Conservation (phyloP, 1,284 basidiomycete species). For the Marasmius tenuissimus region DNA sequence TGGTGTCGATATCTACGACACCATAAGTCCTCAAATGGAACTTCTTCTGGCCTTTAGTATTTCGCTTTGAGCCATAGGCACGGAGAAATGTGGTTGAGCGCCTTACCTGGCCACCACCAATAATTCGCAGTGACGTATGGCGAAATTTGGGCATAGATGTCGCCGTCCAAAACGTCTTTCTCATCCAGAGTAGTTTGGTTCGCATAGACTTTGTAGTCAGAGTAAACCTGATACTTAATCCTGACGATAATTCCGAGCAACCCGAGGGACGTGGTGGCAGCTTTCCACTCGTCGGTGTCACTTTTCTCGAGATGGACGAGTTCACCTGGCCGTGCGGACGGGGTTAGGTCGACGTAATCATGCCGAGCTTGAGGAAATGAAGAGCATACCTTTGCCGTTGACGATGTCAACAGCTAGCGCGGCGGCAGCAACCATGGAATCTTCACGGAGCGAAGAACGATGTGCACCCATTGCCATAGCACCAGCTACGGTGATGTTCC, state of each 20-base stretch:
- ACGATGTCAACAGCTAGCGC: slow-evolving; percentile 34
- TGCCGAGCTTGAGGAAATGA: not conserved
- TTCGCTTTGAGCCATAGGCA: not conserved
- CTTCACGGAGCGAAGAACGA: slow-evolving; percentile 33
- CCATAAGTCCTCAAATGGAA: slow-evolving; percentile 34
- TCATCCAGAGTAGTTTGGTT: slow-evolving; percentile 30
- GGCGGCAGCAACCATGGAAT: slow-evolving; percentile 34
- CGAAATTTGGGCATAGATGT: slow-evolving; percentile 29
- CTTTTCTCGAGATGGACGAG: slow-evolving; percentile 30
- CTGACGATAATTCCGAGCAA: slow-evolving; percentile 34
- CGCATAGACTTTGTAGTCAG: slow-evolving; percentile 32
- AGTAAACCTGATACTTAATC: slow-evolving; percentile 28
- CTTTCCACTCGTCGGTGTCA: slow-evolving; percentile 31
- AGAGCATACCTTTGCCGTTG: slow-evolving; percentile 29
- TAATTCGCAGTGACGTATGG: slow-evolving; percentile 37
- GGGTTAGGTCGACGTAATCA: not conserved
- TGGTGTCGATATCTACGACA: slow-evolving; percentile 23
- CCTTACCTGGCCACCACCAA: slow-evolving; percentile 37
- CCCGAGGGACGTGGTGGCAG: slow-evolving; percentile 34
- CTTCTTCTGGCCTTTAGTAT: slow-evolving; percentile 25
- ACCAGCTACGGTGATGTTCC: slow-evolving; percentile 36
- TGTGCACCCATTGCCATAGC: slow-evolving; percentile 38
- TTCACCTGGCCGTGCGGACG: slow-evolving; percentile 22
- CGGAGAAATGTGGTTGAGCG: not conserved
- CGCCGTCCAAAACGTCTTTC: slow-evolving; percentile 29